These are phyloP conservation scores for Penicillium lividum DNA, from an alignment of 495 filamentous ascomycete genomes.

Conservation along the genomic window DNA sequence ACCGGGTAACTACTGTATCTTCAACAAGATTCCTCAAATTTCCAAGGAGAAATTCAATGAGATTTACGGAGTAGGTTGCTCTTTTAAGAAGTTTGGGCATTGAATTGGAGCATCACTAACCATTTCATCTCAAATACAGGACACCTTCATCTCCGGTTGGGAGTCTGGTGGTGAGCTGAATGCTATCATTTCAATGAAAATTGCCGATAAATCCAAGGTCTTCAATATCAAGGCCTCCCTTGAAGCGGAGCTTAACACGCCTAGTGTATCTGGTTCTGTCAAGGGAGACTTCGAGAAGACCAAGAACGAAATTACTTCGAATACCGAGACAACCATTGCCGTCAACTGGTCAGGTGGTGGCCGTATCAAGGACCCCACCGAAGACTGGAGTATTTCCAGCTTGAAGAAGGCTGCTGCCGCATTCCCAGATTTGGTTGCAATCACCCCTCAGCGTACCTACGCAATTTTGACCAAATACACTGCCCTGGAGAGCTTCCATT, in stretches of 20 bases:
- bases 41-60: neutral
- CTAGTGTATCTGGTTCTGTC: neutral
- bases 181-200: neutral
- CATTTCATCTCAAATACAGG: neutral
- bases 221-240: neutral
- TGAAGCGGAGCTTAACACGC: slow-evolving; percentile 1
- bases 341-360: slow-evolving; percentile 8
- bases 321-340: slow-evolving; percentile 1
- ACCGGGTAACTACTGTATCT: slow-evolving; percentile 1
- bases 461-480: slow-evolving; percentile 13
- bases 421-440: neutral
- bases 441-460: neutral
- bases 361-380: slow-evolving; percentile 3
- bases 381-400: slow-evolving; percentile 1
- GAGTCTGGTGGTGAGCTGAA: slow-evolving; percentile 1
- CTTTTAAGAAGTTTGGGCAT: neutral
- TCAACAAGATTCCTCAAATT: slow-evolving; percentile 1
- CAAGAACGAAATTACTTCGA: neutral
- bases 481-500: slow-evolving; percentile 3
- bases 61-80: slow-evolving; percentile 1
- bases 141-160: slow-evolving; percentile 2
- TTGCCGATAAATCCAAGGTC: neutral
- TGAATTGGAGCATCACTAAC: neutral
- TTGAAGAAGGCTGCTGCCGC: neutral
- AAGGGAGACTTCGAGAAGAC: neutral